Evolutionary conservation across 805 yeast species (phyloP), one percentile per base, ranked within the genome.

Genomic region (Starmera amethionina): DNA sequence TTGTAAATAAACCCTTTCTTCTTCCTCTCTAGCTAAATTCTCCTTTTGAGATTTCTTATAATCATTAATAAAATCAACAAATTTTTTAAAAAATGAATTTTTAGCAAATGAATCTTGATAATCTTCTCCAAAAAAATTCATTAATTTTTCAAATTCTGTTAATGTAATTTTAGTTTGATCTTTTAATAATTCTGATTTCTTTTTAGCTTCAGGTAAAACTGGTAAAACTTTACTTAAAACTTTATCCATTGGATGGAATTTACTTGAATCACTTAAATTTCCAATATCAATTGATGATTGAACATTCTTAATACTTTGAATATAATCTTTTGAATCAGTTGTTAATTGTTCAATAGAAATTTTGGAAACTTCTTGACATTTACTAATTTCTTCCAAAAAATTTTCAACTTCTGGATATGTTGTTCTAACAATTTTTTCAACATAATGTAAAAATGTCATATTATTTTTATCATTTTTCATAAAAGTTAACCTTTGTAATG

Each of bases 71-170:
- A 83, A 83, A 40, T 69, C 70, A 7, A 77, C 59, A 49, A 83
- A 78, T 52, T 75, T 77, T 43, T 72, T 63, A 55, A 83, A 73
- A 53, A 83, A 83, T 0, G 75, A 61, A 50, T 74, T 77, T 48
- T 75, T 70, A 8, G 75, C 70, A 18, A 73, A 64, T 31, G 69
- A 72, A 40, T 72, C 74, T 4, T 54, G 45, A 2, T 75, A 72
- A 50, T 77, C 78, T 55, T 83, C 94, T 8, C 90, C 94, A 54
- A 77, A 83, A 55, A 75, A 79, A 40, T 65, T 64, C 85, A 83
- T 77, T 42, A 79, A 54, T 40, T 72, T 70, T 27, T 75, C 75
- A 45, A 80, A 72, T 36, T 70, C 76, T 25, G 63, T 62, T 43
- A 72, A 60, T 0, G 84, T 75, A 37, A 63, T 61, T 19, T 61